Base-by-base conservation (phyloP, 2,329 filamentous ascomycete genomes). In the Aspergillus quadrilineatus region DNA sequence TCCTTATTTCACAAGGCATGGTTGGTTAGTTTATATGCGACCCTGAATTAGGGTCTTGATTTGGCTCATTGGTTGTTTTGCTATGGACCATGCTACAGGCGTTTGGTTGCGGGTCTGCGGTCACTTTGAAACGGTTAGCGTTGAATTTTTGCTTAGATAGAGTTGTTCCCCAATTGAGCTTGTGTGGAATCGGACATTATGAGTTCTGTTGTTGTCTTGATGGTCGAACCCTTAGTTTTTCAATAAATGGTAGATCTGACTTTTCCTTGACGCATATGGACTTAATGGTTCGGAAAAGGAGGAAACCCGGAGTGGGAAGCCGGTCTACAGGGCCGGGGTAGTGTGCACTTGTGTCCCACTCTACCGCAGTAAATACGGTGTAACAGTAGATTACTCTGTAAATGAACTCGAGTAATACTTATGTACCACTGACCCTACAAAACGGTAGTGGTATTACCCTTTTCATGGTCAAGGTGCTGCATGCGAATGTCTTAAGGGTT, bases 61-160 rank as follows among this genome's bases (percentile, higher is more conserved):
- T 37, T n/a, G 28, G 52, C 7, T 36, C 26, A 30, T 47, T 37
- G 14, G 26, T 50, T 50, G 29, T 41, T 41, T 34, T 26, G 15
- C 29, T 45, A 29, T n/a, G 22, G 5, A 8, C n/a, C 37, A 22
- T 50, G 6, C n/a, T 15, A 17, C 28, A 29, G 55, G 55, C 50
- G 55, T 53, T 50, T 49, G 12, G 49, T 29, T 43, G 17, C 36
- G 29, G 29, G 22, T 12, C 17, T 45, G 17, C 17, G 39, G 39
- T 17, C 17, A 34, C 12, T 50, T 17, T 37, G 17, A 12, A 41
- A 50, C 10, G n/a, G 39, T 47, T 30, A 50, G 46, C 14, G 12
- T 26, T 42, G 14, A 22, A 22, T 49, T 50, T 14, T 41, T 45
- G 30, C 22, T 53, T 41, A 47, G 39, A 57, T 57, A 57, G 55